A percentile compares a stretch with the other conserved stretches of the same genome.
Evolutionary conservation across 192 early-diverging fungal species (phyloP).

Genomic region (Phlyctochytrium bullatum): DNA sequence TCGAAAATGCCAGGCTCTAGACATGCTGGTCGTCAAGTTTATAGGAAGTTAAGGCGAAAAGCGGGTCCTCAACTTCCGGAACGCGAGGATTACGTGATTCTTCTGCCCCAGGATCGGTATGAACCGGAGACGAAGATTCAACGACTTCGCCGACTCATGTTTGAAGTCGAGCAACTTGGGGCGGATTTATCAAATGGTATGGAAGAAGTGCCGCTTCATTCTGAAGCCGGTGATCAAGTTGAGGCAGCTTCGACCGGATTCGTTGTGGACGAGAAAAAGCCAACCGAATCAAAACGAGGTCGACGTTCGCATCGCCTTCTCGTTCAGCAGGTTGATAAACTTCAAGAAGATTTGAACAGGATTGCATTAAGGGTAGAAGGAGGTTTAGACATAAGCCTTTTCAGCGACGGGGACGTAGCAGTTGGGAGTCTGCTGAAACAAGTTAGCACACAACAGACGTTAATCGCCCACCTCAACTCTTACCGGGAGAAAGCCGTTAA

Average conservation of each 20-base stretch:
- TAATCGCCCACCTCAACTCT: slow-evolving; percentile 25
- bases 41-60: not conserved
- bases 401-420: not conserved
- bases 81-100: slow-evolving; percentile 4
- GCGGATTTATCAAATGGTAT: slow-evolving; percentile 19
- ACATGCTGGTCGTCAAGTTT: no score
- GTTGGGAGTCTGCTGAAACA: slow-evolving; percentile 20
- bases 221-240: not conserved
- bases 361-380: slow-evolving; percentile 1
- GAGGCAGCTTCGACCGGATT: no score
- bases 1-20: no score
- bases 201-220: slow-evolving; percentile 5
- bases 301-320: slow-evolving; percentile 15
- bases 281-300: not conserved
- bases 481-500: slow-evolving; percentile 9
- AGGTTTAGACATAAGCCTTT: not conserved
- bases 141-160: slow-evolving; percentile 71
- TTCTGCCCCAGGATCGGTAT: slow-evolving; percentile 52
- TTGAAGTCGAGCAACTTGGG: slow-evolving; percentile 78
- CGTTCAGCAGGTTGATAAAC: slow-evolving; percentile 17
- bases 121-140: slow-evolving; percentile 74
- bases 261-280: not conserved
- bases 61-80: not conserved
- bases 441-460: slow-evolving; percentile 16
- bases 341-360: slow-evolving; percentile 22